Evolutionary conservation across 805 yeast species (phyloP).

Genomic region (Hanseniaspora guilliermondii): DNA sequence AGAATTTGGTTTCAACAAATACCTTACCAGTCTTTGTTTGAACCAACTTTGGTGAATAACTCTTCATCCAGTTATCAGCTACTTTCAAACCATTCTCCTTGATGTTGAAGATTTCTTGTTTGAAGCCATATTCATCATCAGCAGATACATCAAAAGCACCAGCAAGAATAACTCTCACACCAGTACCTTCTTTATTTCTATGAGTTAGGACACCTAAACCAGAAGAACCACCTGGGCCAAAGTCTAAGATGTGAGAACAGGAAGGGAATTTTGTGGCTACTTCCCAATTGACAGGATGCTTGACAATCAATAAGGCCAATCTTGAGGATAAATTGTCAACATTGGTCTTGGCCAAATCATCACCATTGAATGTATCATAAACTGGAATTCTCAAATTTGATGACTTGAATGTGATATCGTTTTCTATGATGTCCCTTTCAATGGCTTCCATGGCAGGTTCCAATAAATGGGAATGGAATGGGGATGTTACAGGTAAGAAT

Average conservation of each 20-base stretch:
- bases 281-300: slow-evolving; percentile 92
- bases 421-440: slow-evolving; percentile 47
- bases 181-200: slow-evolving; percentile 97
- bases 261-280: slow-evolving; percentile 56
- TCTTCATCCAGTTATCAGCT: slow-evolving; percentile 84
- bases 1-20: slow-evolving; percentile 86
- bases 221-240: slow-evolving; percentile 97
- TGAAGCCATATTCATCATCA: slow-evolving; percentile 85
- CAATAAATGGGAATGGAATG: slow-evolving; percentile 88
- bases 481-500: slow-evolving; percentile 89
- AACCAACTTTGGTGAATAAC: slow-evolving; percentile 74
- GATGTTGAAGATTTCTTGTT: slow-evolving; percentile 82
- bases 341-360: slow-evolving; percentile 47
- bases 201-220: slow-evolving; percentile 94
- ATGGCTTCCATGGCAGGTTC: slow-evolving; percentile 58
- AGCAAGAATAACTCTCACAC: slow-evolving; percentile 85
- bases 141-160: slow-evolving; percentile 67
- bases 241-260: slow-evolving; percentile 84
- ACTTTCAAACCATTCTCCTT: slow-evolving; percentile 52
- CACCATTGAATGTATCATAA: slow-evolving; percentile 77
- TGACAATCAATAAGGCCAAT: slow-evolving; percentile 70
- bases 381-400: slow-evolving; percentile 68
- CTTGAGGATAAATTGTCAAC: slow-evolving; percentile 50
- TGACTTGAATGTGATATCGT: slow-evolving; percentile 45
- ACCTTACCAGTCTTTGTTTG: slow-evolving; percentile 62